Evolutionary conservation across 139 green algal genomes (phyloP), one percentile per base, ranked within the genome.

Genomic region (Deuterostichococcus epilithicus): DNA sequence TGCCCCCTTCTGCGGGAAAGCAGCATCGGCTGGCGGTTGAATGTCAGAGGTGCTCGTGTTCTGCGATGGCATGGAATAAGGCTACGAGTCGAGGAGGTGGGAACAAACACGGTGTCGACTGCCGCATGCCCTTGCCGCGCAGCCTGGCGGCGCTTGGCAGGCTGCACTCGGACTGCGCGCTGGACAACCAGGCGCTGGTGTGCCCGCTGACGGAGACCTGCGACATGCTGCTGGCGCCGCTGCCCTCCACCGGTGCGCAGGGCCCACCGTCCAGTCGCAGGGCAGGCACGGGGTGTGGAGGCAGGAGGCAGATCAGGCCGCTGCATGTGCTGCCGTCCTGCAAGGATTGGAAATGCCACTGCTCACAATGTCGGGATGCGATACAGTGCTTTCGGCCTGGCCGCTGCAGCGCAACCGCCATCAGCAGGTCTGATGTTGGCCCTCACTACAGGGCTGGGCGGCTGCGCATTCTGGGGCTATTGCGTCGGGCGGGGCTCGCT

Each of bases 391-490:
- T 20, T 63, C 18, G 28, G 10, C 13, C 5, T 3, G 28, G 10
- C 3, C 26, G 13, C 52, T 63, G 13, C 52, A 28, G 52, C 3
- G 5, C 52, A 63, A 63, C 18, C 52, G 10, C 3, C 52, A 52
- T 13, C 8, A 13, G 13, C 8, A 13, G 13, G 8, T 52, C 42
- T 52, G 42, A 52, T 13, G 8, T 63, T 3, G 3, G 5, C 18
- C 52, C 28, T 13, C 52, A n/a, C 3, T 28, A 20, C 52, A 63
- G 52, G 52, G 3, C 52, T 63, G 10, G 52, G 18, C 3, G 3
- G 18, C 5, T 63, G 52, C 20, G 52, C 52, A 71, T 93, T 90
- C 38, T 91, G 87, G 86, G 89, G 87, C 47, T 94, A 91, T 67
- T 35, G 82, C 22, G 59, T 91, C 32, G 68, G 82, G 20, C 47